Evolutionary conservation across 208 protist genomes (phyloP).

Genomic region (Trypanosoma rangeli): DNA sequence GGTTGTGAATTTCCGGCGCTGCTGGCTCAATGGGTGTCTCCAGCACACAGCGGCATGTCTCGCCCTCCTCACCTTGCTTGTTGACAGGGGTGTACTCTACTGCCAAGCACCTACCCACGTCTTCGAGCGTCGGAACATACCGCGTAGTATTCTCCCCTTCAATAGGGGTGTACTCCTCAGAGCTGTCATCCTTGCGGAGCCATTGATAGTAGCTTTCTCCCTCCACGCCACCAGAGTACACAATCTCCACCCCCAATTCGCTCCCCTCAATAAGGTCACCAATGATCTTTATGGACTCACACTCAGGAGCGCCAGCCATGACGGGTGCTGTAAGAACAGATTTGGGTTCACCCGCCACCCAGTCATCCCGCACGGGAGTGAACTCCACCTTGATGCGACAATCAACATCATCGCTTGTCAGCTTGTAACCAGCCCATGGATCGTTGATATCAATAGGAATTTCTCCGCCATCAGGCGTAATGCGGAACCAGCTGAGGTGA

Average conservation of each 20-base stretch:
- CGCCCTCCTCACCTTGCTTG: slow-evolving; percentile 76
- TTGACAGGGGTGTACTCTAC: slow-evolving; percentile 92
- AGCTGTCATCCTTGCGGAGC: slow-evolving; percentile 73
- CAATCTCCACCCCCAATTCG: slow-evolving; percentile 75
- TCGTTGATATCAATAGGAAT: slow-evolving; percentile 61
- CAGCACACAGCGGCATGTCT: slow-evolving; percentile 89
- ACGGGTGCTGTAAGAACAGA: slow-evolving; percentile 66
- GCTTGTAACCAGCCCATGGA: slow-evolving; percentile 84
- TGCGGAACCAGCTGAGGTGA: slow-evolving; percentile 82
- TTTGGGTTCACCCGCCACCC: slow-evolving; percentile 83
- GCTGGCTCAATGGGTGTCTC: slow-evolving; percentile 83
- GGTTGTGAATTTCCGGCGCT: slow-evolving; percentile 49
- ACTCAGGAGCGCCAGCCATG: slow-evolving; percentile 68
- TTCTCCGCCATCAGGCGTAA: slow-evolving; percentile 68
- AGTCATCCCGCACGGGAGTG: slow-evolving; percentile 88
- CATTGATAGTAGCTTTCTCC: slow-evolving; percentile 90
- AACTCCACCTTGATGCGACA: slow-evolving; percentile 87
- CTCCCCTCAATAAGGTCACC: slow-evolving; percentile 86
- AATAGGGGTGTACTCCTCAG: slow-evolving; percentile 79
- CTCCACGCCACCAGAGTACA: slow-evolving; percentile 87
- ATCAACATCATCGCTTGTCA: slow-evolving; percentile 78
- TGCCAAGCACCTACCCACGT: slow-evolving; percentile 86
- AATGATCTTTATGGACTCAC: slow-evolving; percentile 90
- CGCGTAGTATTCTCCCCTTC: slow-evolving; percentile 70
- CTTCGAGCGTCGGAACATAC: slow-evolving; percentile 77